A percentile compares a stretch with the other conserved stretches of the same genome.
Evolutionary conservation across 2,329 filamentous ascomycete species (phyloP).

Genomic region (Dryadomyces quercus-mongolicae): DNA sequence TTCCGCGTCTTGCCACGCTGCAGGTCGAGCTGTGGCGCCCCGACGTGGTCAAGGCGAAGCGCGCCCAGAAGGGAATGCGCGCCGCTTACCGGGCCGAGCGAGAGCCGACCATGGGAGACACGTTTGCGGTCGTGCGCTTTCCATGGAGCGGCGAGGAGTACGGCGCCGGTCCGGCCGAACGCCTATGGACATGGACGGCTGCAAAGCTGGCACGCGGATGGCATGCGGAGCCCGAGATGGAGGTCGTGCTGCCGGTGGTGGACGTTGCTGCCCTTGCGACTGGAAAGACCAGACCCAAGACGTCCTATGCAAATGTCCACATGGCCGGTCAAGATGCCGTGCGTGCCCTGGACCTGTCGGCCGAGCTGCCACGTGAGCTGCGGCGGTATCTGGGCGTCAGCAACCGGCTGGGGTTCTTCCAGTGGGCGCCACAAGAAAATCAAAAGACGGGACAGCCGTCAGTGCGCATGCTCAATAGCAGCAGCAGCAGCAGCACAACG

Average conservation of each 20-base stretch:
- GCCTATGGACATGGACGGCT: slow-evolving; percentile 26
- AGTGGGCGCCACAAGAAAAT: slow-evolving; percentile 20
- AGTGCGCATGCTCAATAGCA: slow-evolving; percentile 46
- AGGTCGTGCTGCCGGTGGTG: slow-evolving; percentile 54
- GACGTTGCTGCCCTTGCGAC: background rate
- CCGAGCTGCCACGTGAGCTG: slow-evolving; percentile 50
- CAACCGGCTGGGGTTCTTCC: slow-evolving; percentile 54
- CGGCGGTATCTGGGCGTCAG: slow-evolving; percentile 53
- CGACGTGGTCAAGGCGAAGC: slow-evolving; percentile 42
- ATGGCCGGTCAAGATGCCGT: slow-evolving; percentile 49
- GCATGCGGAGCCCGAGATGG: slow-evolving; percentile 42
- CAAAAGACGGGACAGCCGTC: slow-evolving; percentile 23
- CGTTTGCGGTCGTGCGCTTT: slow-evolving; percentile 56
- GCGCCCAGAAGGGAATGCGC: slow-evolving; percentile 19
- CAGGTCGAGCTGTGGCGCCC: slow-evolving; percentile 57
- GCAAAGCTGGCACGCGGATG: slow-evolving; percentile 40
- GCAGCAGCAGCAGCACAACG: slow-evolving; percentile 47
- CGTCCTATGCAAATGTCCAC: slow-evolving; percentile 43
- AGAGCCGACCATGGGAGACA: slow-evolving; percentile 29
- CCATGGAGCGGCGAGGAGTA: slow-evolving; percentile 34
- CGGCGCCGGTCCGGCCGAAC: slow-evolving; percentile 34
- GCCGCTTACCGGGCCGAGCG: slow-evolving; percentile 19
- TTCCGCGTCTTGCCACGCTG: slow-evolving; percentile 59
- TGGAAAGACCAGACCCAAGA: too few species aligned
- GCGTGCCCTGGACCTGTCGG: slow-evolving; percentile 42